These are phyloP conservation scores for Euphrasia confusa DNA, from an alignment of 257 asterid species.

Conservation along the genomic window DNA sequence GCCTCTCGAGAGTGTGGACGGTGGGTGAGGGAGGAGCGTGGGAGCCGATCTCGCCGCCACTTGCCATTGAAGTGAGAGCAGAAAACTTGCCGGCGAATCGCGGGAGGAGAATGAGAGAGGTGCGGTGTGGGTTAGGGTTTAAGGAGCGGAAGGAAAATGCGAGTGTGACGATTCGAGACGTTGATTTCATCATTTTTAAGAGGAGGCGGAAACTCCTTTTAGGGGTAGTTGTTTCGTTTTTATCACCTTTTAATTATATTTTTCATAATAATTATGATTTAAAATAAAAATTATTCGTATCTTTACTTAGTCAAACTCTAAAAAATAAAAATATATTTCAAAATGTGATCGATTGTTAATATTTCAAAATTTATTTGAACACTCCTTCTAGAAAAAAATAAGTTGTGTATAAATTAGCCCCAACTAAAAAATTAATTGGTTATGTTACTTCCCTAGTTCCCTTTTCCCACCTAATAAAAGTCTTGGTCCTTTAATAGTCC, in stretches of 20 bases:
- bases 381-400: too few relatives aligned
- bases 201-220: too few relatives aligned
- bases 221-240: too few relatives aligned
- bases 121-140: conserved; percentile 32
- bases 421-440: neutral
- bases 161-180: conserved; percentile 31
- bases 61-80: conserved; percentile 42
- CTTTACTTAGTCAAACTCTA: too few relatives aligned
- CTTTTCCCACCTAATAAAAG: neutral
- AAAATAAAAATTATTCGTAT: too few relatives aligned
- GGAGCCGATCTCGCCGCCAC: conserved; percentile 34
- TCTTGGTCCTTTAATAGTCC: neutral
- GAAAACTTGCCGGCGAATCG: conserved; percentile 26
- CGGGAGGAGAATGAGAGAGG: conserved; percentile 24
- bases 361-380: too few relatives aligned
- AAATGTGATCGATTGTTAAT: too few relatives aligned
- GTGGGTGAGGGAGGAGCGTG: conserved; percentile 40
- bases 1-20: conserved; percentile 51
- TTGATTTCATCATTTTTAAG: conserved; percentile 25
- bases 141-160: conserved; percentile 33
- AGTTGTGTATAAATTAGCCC: neutral
- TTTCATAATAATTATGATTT: too few relatives aligned
- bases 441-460: too few relatives aligned
- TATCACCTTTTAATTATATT: too few relatives aligned
- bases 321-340: too few relatives aligned